Conservation (phyloP, 1,139 yeast species). For the Candida neerlandica region DNA sequence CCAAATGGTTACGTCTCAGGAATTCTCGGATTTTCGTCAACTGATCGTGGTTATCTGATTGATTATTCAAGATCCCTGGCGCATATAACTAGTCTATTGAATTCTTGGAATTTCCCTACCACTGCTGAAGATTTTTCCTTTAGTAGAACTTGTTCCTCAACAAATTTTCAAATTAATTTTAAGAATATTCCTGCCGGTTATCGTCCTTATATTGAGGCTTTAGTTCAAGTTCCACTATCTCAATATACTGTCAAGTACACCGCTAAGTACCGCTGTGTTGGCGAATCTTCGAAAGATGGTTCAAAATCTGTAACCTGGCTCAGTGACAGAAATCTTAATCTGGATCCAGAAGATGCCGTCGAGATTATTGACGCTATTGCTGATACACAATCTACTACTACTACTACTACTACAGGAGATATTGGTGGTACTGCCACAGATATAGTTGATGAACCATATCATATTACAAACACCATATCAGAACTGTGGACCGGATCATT, state of each 20-base stretch:
- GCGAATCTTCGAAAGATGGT: background rate
- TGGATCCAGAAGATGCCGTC: conserved; percentile 26
- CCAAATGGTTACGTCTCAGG: conserved; percentile 28
- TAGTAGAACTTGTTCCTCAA: conserved; percentile 20
- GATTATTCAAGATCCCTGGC: conserved; percentile 27
- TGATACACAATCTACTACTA: conserved; percentile 22
- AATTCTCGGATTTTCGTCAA: conserved; percentile 22
- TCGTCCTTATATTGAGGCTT: conserved; percentile 29
- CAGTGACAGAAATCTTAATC: conserved; percentile 12
- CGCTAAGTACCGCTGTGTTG: conserved; percentile 20
- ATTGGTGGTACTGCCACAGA: conserved; percentile 17
- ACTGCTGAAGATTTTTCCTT: conserved; percentile 9
- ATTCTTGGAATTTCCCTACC: conserved; percentile 26
- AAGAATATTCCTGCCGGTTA: conserved; percentile 32
- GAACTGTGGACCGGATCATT: conserved; percentile 18
- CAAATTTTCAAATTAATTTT: conserved; percentile 18
- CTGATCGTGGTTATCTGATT: conserved; percentile 8
- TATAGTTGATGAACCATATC: conserved; percentile 18
- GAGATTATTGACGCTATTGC: conserved; percentile 26
- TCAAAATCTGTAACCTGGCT: conserved; percentile 13
- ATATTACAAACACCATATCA: conserved; percentile 19
- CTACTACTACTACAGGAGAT: conserved; percentile 14
- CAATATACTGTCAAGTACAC: conserved; percentile 10
- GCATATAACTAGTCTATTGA: conserved; percentile 24
- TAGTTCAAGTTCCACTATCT: conserved; percentile 9